These are phyloP conservation scores for Penicillium argentinense DNA, from an alignment of 495 filamentous ascomycete species.

Conservation along the genomic window DNA sequence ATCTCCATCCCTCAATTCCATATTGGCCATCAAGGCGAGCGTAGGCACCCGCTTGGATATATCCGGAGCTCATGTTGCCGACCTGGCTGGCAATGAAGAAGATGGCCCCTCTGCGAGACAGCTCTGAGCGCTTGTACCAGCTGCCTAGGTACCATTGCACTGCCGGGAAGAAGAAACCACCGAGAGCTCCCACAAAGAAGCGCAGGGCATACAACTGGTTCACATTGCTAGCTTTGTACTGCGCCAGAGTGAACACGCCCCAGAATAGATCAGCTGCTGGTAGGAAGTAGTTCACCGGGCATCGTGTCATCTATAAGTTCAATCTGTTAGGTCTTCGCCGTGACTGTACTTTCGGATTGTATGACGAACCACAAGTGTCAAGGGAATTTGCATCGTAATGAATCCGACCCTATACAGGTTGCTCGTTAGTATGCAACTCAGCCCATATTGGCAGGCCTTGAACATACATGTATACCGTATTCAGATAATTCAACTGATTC, in stretches of 20 bases:
- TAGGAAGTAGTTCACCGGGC: constrained; percentile 30
- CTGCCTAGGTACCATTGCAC: constrained; percentile 31
- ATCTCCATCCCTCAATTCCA: constrained; percentile 48
- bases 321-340: too few relatives aligned
- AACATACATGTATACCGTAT: constrained; percentile 42
- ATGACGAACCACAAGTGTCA: constrained; percentile 22
- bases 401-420: constrained; percentile 23
- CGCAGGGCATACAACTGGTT: constrained; percentile 52
- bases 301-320: constrained; percentile 27
- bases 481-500: constrained; percentile 47
- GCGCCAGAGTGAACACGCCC: constrained; percentile 42
- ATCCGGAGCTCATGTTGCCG: constrained; percentile 43
- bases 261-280: constrained; percentile 38
- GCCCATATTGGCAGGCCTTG: not conserved
- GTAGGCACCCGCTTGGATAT: constrained; percentile 46
- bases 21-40: constrained; percentile 36
- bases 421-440: not conserved
- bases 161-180: constrained; percentile 73
- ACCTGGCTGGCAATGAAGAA: constrained; percentile 45
- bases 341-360: not conserved
- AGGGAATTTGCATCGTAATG: constrained; percentile 26
- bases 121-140: constrained; percentile 34
- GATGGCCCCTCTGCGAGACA: constrained; percentile 40
- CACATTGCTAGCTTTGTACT: constrained; percentile 34
- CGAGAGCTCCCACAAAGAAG: constrained; percentile 85